These are phyloP conservation scores for Hondaea fermentalgiana DNA, from an alignment of 108 stramenopile species.

Conservation along the genomic window DNA sequence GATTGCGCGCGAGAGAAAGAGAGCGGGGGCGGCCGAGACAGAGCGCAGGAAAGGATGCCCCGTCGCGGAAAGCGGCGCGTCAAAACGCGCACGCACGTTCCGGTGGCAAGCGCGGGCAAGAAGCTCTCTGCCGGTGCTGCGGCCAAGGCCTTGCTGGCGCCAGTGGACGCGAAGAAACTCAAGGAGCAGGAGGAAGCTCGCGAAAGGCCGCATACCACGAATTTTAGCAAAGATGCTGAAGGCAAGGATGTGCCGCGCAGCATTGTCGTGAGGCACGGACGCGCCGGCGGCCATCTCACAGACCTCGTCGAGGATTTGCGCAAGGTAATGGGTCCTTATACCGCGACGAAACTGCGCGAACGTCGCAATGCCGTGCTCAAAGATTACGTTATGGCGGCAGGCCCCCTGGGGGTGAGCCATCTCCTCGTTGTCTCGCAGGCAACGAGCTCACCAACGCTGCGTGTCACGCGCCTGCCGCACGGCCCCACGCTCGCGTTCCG, in stretches of 20 bases:
- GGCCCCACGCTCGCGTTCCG: constrained; percentile 92
- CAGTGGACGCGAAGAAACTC: neutral
- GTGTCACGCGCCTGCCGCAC: constrained; percentile 74
- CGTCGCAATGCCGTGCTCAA: constrained; percentile 48
- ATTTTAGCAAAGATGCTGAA: neutral
- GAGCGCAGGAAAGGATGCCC: neutral
- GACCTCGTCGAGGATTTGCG: constrained; percentile 80
- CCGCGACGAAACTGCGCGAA: constrained; percentile 82
- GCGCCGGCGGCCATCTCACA: constrained; percentile 37
- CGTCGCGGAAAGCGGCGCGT: neutral
- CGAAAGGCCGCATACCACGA: neutral
- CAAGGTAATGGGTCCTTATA: constrained; percentile 86
- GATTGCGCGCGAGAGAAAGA: no score
- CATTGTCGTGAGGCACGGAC: constrained; percentile 37
- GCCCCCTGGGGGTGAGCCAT: constrained; percentile 83
- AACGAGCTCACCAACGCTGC: constrained; percentile 63
- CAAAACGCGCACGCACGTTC: neutral
- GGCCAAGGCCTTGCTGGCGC: neutral
- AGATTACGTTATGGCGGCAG: constrained; percentile 57
- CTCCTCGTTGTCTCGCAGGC: constrained; percentile 74
- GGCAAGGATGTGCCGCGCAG: constrained; percentile 36
- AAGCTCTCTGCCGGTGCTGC: neutral
- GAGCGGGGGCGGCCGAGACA: neutral
- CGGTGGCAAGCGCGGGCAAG: neutral
- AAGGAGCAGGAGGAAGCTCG: neutral